Conservation (phyloP, 768 basidiomycete species). For the Vararia minispora region DNA sequence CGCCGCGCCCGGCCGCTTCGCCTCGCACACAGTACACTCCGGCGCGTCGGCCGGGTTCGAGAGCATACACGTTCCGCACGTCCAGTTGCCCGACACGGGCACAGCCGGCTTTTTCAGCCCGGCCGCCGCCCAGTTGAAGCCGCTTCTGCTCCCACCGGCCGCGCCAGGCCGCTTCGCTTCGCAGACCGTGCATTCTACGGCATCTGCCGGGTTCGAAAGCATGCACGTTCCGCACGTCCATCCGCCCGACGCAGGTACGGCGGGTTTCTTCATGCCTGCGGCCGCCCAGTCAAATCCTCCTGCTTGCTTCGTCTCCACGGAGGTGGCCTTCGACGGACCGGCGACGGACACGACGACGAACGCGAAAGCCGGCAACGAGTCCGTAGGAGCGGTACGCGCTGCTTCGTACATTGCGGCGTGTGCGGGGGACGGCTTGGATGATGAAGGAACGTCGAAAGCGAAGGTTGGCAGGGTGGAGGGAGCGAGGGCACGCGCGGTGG, state of each 20-base stretch:
- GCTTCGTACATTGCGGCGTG: background rate
- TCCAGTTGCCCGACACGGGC: conserved; percentile 22
- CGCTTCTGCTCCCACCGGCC: too few relatives aligned
- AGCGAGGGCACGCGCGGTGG: conserved; percentile 18
- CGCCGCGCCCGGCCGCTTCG: too few relatives aligned
- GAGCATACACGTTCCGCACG: conserved; percentile 27
- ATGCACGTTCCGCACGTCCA: conserved; percentile 33
- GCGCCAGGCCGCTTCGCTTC: conserved; percentile 1
- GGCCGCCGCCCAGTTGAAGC: conserved; percentile 30
- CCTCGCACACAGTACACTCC: conserved; percentile 23
- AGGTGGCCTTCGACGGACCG: too few relatives aligned
- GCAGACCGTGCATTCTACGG: conserved; percentile 19
- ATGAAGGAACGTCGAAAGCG: conserved; percentile 22
- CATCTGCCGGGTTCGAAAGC: conserved; percentile 17
- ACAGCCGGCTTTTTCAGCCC: conserved; percentile 22
- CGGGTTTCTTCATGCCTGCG: conserved; percentile 24
- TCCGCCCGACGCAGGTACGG: conserved; percentile 15
- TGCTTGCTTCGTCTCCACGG: too few relatives aligned
- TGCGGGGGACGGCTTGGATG: conserved; percentile 1
- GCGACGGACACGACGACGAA: too few relatives aligned
- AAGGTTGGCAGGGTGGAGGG: conserved; percentile 35
- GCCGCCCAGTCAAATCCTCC: conserved; percentile 28
- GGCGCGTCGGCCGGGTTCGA: conserved; percentile 16
- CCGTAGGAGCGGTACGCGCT: conserved; percentile 6
- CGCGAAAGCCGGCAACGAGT: background rate